Conservation (phyloP, 2,329 filamentous ascomycete genomes). For the Clonostachys chloroleuca region DNA sequence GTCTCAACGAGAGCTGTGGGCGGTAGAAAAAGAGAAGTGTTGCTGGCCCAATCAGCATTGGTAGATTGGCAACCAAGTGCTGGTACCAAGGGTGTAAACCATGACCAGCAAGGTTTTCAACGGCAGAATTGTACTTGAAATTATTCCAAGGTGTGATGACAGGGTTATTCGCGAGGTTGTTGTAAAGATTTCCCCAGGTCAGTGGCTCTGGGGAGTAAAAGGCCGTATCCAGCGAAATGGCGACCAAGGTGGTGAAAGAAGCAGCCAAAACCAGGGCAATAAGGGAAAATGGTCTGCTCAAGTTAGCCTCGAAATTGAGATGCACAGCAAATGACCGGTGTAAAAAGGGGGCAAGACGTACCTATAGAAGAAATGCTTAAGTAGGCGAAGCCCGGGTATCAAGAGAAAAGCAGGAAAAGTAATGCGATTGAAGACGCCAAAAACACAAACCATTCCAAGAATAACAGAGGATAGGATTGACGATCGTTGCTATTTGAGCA, state of each 20-base stretch:
- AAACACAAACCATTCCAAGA: constrained; percentile 75
- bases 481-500: constrained; percentile 56
- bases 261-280: constrained; percentile 61
- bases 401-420: constrained; percentile 93
- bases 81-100: constrained; percentile 78
- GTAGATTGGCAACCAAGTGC: constrained; percentile 65
- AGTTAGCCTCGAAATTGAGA: not conserved
- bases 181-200: constrained; percentile 55
- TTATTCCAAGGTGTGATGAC: constrained; percentile 77
- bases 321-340: not conserved
- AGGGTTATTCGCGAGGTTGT: constrained; percentile 45
- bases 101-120: constrained; percentile 68
- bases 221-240: constrained; percentile 77
- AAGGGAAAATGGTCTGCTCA: constrained; percentile 51
- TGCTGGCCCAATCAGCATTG: constrained; percentile 69
- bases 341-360: constrained; percentile 32
- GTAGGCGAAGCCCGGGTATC: constrained; percentile 75
- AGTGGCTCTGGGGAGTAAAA: constrained; percentile 69
- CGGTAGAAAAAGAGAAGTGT: constrained; percentile 54
- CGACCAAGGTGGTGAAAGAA: constrained; percentile 63
- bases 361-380: constrained; percentile 83
- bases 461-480: constrained; percentile 72
- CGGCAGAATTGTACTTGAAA: constrained; percentile 67
- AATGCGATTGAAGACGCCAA: constrained; percentile 93
- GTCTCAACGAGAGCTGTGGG: constrained; percentile 53